Evolutionary conservation across 306 rosid species (phyloP).

Genomic region (Quillaja saponaria): DNA sequence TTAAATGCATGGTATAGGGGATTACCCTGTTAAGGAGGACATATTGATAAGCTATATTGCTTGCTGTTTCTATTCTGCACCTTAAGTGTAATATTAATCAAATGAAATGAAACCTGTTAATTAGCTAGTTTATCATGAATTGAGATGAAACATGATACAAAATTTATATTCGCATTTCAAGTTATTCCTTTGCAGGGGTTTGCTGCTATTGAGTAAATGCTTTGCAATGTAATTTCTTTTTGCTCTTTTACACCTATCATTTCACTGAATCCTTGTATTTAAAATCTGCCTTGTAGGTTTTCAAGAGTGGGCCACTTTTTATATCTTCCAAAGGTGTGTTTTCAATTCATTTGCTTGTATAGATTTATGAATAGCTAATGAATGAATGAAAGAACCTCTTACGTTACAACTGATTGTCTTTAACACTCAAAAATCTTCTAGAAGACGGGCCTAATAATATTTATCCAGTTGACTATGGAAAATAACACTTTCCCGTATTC

Average conservation of each 20-base stretch:
- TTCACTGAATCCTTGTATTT: conserved; percentile 19
- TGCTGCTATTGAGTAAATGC: background rate
- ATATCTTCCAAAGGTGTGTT: conserved; percentile 91
- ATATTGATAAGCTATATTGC: background rate
- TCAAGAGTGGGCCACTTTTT: conserved; percentile 94
- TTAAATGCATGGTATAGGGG: conserved; percentile 14
- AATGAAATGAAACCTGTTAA: background rate
- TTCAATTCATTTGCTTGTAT: conserved; percentile 18
- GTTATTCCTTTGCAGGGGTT: background rate
- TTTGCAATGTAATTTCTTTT: too few species aligned
- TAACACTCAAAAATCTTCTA: conserved; percentile 1
- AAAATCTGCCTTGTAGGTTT: conserved; percentile 61
- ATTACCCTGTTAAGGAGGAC: conserved; percentile 1
- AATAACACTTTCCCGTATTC: too few species aligned
- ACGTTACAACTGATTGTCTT: conserved; percentile 10
- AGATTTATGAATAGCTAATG: conserved; percentile 14
- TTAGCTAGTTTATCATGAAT: conserved; percentile 5
- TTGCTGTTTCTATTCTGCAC: too few species aligned
- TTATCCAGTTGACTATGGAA: background rate
- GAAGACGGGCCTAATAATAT: background rate
- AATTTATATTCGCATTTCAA: background rate
- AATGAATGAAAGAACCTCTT: conserved; percentile 7
- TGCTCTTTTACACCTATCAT: conserved; percentile 2
- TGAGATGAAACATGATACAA: conserved; percentile 1
- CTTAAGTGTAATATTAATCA: background rate